A percentile compares a stretch with the other conserved stretches of the same genome.
phyloP scores from a whole-genome alignment of 371 early-diverging fungal species.

The Synchytrium microbalum region DNA sequence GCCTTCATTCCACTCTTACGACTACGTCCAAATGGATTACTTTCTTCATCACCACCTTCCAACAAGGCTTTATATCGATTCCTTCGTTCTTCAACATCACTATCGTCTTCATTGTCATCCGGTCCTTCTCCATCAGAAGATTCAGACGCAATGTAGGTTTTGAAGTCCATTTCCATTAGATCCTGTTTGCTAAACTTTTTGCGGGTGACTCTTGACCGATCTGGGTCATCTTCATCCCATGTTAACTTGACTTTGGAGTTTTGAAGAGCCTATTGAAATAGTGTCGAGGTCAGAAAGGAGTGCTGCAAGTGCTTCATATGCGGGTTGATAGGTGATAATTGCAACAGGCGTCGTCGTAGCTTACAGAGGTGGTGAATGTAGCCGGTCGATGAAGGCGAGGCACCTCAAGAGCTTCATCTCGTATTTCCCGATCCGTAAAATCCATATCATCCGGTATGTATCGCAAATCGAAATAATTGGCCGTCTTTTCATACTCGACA shows the following conservation, averaged over 20 bases:
- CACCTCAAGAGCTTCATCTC: slow-evolving; percentile 58
- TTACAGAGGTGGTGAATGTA: slow-evolving; percentile 69
- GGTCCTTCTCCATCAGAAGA: slow-evolving; percentile 48
- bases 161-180: slow-evolving; percentile 84
- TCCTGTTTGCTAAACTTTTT: slow-evolving; percentile 81
- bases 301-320: slow-evolving; percentile 2
- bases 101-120: slow-evolving; percentile 23
- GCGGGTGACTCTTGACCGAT: slow-evolving; percentile 67
- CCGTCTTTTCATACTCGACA: slow-evolving; percentile 86
- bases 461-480: slow-evolving; percentile 93
- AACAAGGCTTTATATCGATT: slow-evolving; percentile 64
- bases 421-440: slow-evolving; percentile 60
- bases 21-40: slow-evolving; percentile 7
- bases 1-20: slow-evolving; percentile 23
- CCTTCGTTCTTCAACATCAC: slow-evolving; percentile 24
- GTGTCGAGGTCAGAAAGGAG: not conserved
- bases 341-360: too few species aligned
- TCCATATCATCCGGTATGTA: slow-evolving; percentile 90
- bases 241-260: slow-evolving; percentile 88
- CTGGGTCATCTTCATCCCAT: slow-evolving; percentile 95
- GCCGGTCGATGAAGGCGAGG: slow-evolving; percentile 75
- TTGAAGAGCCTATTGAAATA: slow-evolving; percentile 61
- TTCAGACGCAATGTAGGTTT: slow-evolving; percentile 72
- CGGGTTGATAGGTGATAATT: not conserved
- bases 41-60: slow-evolving; percentile 18